Percentiles rank a stretch among this genome's conserved stretches.
These are phyloP conservation scores for Phytophthora niederhauseri DNA, from an alignment of 352 stramenopile species.

Conservation along the genomic window DNA sequence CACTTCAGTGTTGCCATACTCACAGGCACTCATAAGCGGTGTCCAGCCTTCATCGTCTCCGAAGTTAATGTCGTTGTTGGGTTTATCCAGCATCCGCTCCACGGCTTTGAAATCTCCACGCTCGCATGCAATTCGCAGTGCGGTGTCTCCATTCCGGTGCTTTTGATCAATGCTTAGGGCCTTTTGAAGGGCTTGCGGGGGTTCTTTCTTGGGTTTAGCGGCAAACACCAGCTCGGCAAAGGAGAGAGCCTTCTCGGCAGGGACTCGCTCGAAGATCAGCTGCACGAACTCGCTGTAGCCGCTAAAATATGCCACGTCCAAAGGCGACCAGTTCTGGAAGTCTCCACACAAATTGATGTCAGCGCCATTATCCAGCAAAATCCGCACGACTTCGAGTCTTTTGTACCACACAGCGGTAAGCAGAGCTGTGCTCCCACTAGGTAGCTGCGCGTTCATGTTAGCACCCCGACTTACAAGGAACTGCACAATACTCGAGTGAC, in stretches of 20 bases:
- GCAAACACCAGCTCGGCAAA: conserved; percentile 4
- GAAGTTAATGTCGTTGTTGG: conserved; percentile 13
- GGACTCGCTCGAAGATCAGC: conserved; percentile 7
- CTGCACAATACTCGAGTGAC: conserved; percentile 6
- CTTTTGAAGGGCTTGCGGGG: not conserved
- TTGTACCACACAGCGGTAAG: conserved; percentile 15
- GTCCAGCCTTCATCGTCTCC: conserved; percentile 6
- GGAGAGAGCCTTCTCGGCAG: not conserved
- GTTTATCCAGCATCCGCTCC: not conserved
- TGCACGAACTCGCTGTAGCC: conserved; percentile 15
- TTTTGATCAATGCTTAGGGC: conserved; percentile 7
- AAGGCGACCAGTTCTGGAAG: conserved; percentile 6
- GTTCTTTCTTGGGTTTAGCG: not conserved
- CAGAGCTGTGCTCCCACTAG: conserved; percentile 9
- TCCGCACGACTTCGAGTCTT: conserved; percentile 8
- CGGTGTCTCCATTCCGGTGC: conserved; percentile 8
- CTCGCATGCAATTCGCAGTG: conserved; percentile 13
- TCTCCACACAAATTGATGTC: conserved; percentile 16
- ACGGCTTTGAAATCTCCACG: conserved; percentile 2
- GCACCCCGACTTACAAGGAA: conserved; percentile 12
- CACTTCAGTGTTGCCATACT: not conserved
- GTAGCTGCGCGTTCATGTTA: conserved; percentile 2
- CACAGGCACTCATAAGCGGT: conserved; percentile 6
- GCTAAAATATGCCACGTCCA: conserved; percentile 10
- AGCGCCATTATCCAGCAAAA: conserved; percentile 15